Percentiles rank a stretch among this genome's conserved stretches.
These are phyloP conservation scores for Wickerhamiella azymoides DNA, from an alignment of 805 yeast genomes.

Conservation along the genomic window DNA sequence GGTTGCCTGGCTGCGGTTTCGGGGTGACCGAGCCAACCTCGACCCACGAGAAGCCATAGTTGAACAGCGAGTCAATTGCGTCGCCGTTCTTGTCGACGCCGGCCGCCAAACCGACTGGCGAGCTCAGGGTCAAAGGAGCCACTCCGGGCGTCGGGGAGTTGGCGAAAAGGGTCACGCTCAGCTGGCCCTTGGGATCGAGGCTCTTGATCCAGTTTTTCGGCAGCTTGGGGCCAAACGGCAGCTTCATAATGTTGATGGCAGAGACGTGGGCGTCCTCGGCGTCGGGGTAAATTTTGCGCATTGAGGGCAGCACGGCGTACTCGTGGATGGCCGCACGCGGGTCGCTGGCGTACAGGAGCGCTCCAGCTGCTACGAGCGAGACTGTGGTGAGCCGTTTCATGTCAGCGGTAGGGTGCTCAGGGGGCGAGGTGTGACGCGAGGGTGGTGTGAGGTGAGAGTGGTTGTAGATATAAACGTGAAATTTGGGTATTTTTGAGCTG, in stretches of 20 bases:
- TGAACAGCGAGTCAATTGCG: slow-evolving; percentile 67
- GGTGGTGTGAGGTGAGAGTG: no score
- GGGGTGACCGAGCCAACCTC: slow-evolving; percentile 94
- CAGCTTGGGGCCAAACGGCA: slow-evolving; percentile 23
- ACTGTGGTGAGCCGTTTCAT: background rate
- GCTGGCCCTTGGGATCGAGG: slow-evolving; percentile 21
- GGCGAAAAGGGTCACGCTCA: slow-evolving; percentile 20
- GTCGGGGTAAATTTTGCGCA: slow-evolving; percentile 45
- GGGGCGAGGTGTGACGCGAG: no score
- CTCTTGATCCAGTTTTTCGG: slow-evolving; percentile 19
- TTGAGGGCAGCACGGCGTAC: slow-evolving; percentile 62
- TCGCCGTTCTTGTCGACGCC: slow-evolving; percentile 92
- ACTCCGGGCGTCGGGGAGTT: slow-evolving; percentile 20
- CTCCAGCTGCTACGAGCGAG: slow-evolving; percentile 3
- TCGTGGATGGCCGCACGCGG: slow-evolving; percentile 76
- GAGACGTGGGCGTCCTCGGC: slow-evolving; percentile 79
- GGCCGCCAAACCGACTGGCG: slow-evolving; percentile 89
- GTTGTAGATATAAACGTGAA: no score
- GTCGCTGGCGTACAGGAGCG: slow-evolving; percentile 43
- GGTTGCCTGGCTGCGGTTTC: slow-evolving; percentile 85
- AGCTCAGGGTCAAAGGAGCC: slow-evolving; percentile 32
- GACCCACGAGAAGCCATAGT: slow-evolving; percentile 74
- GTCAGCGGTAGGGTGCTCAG: background rate
- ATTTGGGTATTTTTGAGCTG: no score
- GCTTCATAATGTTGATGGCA: slow-evolving; percentile 56